Conservation (phyloP, 306 rosid genomes). For the Vigna nakashimae region DNA sequence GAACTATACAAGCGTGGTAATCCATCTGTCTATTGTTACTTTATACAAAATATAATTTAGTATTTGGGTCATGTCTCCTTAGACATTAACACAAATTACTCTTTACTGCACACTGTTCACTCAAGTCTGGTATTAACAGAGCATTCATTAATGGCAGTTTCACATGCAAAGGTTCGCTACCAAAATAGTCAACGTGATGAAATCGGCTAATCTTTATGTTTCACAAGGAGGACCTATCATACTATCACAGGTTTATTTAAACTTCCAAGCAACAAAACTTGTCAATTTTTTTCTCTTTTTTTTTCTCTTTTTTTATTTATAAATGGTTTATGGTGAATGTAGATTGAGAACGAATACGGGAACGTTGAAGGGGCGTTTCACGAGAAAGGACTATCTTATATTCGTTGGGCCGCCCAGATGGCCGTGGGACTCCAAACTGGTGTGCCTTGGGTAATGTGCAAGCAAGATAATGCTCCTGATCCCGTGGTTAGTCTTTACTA, state of each 20-base stretch:
- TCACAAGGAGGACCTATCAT: slow-evolving; percentile 95
- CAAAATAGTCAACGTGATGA: slow-evolving; percentile 77
- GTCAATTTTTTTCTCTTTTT: not conserved
- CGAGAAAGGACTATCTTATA: slow-evolving; percentile 67
- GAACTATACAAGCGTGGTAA: not conserved
- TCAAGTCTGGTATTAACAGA: not conserved
- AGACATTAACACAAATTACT: slow-evolving; percentile 15
- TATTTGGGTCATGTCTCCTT: not conserved
- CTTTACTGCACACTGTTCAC: not conserved
- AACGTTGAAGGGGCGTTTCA: slow-evolving; percentile 60
- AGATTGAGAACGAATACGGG: slow-evolving; percentile 93
- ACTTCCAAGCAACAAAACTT: not conserved
- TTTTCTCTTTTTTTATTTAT: not conserved
- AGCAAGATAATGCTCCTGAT: slow-evolving; percentile 89
- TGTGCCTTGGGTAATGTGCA: slow-evolving; percentile 95
- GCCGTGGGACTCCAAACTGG: slow-evolving; percentile 82
- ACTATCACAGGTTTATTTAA: slow-evolving; percentile 84
- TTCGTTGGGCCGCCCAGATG: slow-evolving; percentile 89
- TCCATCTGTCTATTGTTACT: not conserved
- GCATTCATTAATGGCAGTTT: slow-evolving; percentile 53
- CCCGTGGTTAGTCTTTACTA: slow-evolving; percentile 67
- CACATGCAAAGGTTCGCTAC: slow-evolving; percentile 77
- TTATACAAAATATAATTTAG: not conserved
- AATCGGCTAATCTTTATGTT: slow-evolving; percentile 74
- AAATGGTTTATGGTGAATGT: slow-evolving; percentile 19